Conservation (phyloP, 495 filamentous ascomycete species). For the Lindgomyces ingoldianus region DNA sequence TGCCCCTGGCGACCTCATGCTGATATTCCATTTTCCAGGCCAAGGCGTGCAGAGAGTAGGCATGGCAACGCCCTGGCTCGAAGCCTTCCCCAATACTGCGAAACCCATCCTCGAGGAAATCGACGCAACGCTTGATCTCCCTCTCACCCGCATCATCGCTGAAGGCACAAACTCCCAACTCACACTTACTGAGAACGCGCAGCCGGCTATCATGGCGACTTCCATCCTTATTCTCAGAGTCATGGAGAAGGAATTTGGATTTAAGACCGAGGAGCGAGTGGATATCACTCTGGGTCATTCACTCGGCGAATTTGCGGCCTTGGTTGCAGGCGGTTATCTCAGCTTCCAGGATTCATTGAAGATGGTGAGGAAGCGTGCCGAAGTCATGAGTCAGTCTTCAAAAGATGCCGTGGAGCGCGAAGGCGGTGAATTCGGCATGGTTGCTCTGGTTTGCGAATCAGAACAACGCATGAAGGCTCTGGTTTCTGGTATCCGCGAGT, state of each 20-base stretch:
- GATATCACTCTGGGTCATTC: slow-evolving; percentile 90
- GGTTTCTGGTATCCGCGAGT: slow-evolving; percentile 74
- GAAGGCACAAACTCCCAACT: slow-evolving; percentile 73
- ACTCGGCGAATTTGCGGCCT: slow-evolving; percentile 90
- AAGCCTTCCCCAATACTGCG: slow-evolving; percentile 76
- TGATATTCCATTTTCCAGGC: slow-evolving; percentile 63
- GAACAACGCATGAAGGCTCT: slow-evolving; percentile 66
- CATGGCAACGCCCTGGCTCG: slow-evolving; percentile 83
- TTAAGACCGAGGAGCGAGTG: slow-evolving; percentile 64
- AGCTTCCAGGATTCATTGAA: slow-evolving; percentile 72
- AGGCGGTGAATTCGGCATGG: slow-evolving; percentile 84
- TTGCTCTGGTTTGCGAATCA: slow-evolving; percentile 80
- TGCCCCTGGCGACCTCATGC: too few relatives aligned
- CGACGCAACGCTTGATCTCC: slow-evolving; percentile 68
- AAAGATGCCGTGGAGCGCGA: slow-evolving; percentile 58
- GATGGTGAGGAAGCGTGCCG: slow-evolving; percentile 76
- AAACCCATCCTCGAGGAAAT: slow-evolving; percentile 75
- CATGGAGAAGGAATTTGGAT: slow-evolving; percentile 80
- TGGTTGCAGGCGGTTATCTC: slow-evolving; percentile 80
- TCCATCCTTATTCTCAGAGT: slow-evolving; percentile 88
- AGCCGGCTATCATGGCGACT: slow-evolving; percentile 94
- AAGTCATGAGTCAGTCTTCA: slow-evolving; percentile 81
- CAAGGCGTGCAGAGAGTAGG: slow-evolving; percentile 94
- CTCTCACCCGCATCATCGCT: slow-evolving; percentile 74
- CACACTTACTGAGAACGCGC: slow-evolving; percentile 81